phyloP scores from a whole-genome alignment of 2,329 filamentous ascomycete genomes.

The Amesomyces nigricolor region DNA sequence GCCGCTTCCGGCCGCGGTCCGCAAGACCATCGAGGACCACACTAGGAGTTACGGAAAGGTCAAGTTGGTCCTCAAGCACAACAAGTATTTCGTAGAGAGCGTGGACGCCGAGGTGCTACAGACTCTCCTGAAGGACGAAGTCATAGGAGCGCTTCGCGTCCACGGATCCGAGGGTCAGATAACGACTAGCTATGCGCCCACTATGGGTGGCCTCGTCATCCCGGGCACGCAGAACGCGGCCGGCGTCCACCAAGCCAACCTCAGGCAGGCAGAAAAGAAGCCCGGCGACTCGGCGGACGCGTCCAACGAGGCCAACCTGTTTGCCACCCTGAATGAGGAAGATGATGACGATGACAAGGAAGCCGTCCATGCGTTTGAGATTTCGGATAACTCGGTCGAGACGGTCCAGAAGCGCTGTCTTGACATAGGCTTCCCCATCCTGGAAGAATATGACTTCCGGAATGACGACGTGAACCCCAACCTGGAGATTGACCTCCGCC shows the following conservation, averaged over 20 bases:
- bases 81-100: constrained; percentile 90
- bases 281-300: constrained; percentile 45
- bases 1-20: constrained; percentile 73
- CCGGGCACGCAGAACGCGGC: constrained; percentile 91
- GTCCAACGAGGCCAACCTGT: constrained; percentile 60
- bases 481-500: constrained; percentile 87
- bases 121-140: constrained; percentile 74
- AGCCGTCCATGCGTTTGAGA: constrained; percentile 89
- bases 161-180: constrained; percentile 62
- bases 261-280: constrained; percentile 33
- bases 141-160: constrained; percentile 74
- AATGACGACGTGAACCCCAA: constrained; percentile 86
- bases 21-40: constrained; percentile 69
- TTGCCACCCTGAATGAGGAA: constrained; percentile 64
- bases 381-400: constrained; percentile 75
- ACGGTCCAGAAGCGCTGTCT: constrained; percentile 84
- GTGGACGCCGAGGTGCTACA: constrained; percentile 82
- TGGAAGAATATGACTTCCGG: constrained; percentile 96
- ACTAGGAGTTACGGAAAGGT: constrained; percentile 93
- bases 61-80: constrained; percentile 90
- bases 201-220: constrained; percentile 82
- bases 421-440: constrained; percentile 76
- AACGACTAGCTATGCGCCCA: constrained; percentile 75
- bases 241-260: constrained; percentile 68
- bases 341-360: constrained; percentile 76